Base-by-base conservation (phyloP, 768 basidiomycete genomes). In the Flagelloscypha sp. region DNA sequence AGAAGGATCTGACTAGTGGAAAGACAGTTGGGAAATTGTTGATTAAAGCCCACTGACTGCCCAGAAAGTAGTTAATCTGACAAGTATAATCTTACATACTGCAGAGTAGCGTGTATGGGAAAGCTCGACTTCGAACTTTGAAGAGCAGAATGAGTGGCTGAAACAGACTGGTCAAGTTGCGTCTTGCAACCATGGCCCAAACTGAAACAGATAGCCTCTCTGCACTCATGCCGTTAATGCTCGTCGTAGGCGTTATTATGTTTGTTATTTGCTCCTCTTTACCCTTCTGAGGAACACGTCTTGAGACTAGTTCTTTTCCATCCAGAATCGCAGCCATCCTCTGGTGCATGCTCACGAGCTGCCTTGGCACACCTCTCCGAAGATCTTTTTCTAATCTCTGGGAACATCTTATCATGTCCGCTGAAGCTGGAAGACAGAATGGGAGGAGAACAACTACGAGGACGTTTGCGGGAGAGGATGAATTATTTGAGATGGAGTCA, bases 1-100 rank as follows among this genome's bases (percentile, higher is more conserved):
- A 98, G 46, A 64, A 47, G 9, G 92, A 94, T 50, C 65, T 97
- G 40, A 71, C 70, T 0, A 65, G 72, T 7, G 80, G 94, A 30
- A 79, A 76, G 55, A 87, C 89, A 7, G 71, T 69, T 2, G 94
- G 94, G 3, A 99, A 98, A 55, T 56, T 99, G 48, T 44, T 98
- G 33, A 64, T 97, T 46, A 86, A 84, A 54, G 68, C 89, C 3
- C 38, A 61, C 27, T 38, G n/a, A n/a, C n/a, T n/a, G n/a, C n/a
- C n/a, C n/a, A n/a, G n/a, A 42, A 27, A 27, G 25, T 27, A 27
- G 13, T 27, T 9, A 13, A 27, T 13, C 25, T 27, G 13, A 27
- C 25, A 27, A 9, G 9, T 27, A 13, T 27, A 27, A 9, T 27
- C 9, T 27, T 9, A 27, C 13, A 27, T n/a, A n/a, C n/a, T n/a